These are phyloP conservation scores for Galerina marginata DNA, from an alignment of 768 basidiomycete genomes.

Conservation along the genomic window DNA sequence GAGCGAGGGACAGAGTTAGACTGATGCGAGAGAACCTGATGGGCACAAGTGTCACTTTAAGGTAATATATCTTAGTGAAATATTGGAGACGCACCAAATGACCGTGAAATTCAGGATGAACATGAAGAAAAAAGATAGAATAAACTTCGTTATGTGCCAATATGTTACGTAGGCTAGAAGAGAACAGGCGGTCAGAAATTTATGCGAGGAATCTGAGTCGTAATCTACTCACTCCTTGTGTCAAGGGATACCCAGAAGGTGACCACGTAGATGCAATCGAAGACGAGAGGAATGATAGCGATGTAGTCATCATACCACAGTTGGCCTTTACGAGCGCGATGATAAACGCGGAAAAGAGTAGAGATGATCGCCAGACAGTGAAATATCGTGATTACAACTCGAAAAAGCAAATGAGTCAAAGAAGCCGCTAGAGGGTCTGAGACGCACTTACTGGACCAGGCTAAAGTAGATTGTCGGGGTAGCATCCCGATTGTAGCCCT, in stretches of 20 bases:
- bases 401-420: neutral
- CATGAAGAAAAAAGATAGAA: conserved; percentile 5
- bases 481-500: neutral
- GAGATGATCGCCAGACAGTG: neutral
- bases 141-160: neutral
- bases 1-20: conserved; percentile 6
- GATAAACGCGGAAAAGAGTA: conserved; percentile 4
- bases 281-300: neutral
- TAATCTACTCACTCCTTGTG: neutral
- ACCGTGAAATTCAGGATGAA: neutral
- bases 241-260: neutral
- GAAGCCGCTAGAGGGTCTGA: neutral
- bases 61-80: neutral
- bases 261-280: conserved; percentile 3
- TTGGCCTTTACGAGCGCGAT: neutral
- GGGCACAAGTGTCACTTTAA: neutral
- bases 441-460: neutral
- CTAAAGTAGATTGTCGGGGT: neutral
- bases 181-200: neutral
- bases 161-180: neutral
- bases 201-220: neutral
- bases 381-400: conserved; percentile 6
- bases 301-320: conserved; percentile 11
- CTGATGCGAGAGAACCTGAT: conserved; percentile 10
- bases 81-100: conserved; percentile 3